phyloP scores from a whole-genome alignment of 139 green algal species.

The Chlorella vulgaris region DNA sequence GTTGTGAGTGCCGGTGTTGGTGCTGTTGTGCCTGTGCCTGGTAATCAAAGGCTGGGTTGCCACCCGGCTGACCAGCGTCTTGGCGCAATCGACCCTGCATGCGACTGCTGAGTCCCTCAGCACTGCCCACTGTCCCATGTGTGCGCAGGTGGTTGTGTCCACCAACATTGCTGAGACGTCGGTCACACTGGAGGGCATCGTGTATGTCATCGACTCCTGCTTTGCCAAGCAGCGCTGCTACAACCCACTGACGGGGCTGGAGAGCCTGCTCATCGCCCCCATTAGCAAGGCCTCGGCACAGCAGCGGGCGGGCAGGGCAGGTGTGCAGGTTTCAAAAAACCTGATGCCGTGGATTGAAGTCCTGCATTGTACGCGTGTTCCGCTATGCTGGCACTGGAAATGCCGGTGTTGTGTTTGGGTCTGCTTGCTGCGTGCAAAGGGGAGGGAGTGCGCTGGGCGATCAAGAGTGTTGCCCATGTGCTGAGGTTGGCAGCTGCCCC shows the following conservation, averaged over 20 bases:
- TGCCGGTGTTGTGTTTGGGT: no score
- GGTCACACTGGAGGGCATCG: conserved; percentile 83
- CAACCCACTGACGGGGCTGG: conserved; percentile 97
- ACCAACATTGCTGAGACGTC: conserved; percentile 94
- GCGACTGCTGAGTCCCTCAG: no score
- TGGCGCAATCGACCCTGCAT: no score
- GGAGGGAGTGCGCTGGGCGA: no score
- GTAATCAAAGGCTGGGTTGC: no score
- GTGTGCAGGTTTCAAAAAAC: conserved; percentile 37
- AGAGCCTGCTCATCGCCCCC: conserved; percentile 71
- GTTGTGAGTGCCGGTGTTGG: not conserved
- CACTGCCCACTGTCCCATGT: not conserved
- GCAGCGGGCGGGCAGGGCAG: conserved; percentile 91
- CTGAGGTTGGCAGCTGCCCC: no score
- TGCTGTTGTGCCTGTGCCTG: not conserved
- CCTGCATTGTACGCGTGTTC: no score
- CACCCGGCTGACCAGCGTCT: no score
- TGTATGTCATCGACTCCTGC: conserved; percentile 89
- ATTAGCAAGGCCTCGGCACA: conserved; percentile 81
- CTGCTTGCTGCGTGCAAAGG: no score
- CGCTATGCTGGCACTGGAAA: no score
- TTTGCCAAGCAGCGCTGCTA: conserved; percentile 85
- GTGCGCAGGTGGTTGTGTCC: conserved; percentile 78
- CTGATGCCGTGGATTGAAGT: no score
- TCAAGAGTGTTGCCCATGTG: no score